Conservation (phyloP, 2,329 filamentous ascomycete genomes). For the Penicillium frequentans region DNA sequence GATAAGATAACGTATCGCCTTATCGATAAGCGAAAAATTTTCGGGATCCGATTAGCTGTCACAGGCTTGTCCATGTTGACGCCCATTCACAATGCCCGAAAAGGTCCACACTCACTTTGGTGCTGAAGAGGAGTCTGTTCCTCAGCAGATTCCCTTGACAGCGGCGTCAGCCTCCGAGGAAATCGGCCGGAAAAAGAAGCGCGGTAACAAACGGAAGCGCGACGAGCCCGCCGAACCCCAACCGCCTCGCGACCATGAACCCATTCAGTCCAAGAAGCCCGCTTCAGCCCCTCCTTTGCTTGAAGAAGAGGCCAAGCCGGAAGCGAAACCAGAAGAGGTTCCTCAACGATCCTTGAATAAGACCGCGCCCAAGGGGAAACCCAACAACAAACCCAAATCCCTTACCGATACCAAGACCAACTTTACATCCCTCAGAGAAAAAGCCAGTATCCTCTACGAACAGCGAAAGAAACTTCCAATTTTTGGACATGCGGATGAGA, state of each 20-base stretch:
- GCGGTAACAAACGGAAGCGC: constrained; percentile 35
- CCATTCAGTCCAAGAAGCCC: neutral
- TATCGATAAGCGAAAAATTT: constrained; percentile 20
- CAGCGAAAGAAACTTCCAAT: constrained; percentile 74
- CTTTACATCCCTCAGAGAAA: constrained; percentile 40
- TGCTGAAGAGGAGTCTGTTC: constrained; percentile 28
- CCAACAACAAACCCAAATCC: constrained; percentile 17
- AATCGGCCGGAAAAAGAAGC: constrained; percentile 23
- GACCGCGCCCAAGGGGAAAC: constrained; percentile 5
- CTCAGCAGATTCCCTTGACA: constrained; percentile 13
- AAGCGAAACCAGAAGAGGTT: neutral
- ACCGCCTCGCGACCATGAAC: constrained; percentile 8
- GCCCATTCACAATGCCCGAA: constrained; percentile 41
- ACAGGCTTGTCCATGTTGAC: neutral
- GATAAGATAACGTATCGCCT: constrained; percentile 11
- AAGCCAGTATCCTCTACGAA: constrained; percentile 48
- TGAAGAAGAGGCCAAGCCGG: neutral
- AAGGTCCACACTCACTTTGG: constrained; percentile 42
- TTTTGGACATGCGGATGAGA: constrained; percentile 70
- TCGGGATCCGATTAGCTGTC: constrained; percentile 2
- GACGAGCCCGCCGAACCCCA: constrained; percentile 21
- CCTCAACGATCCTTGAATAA: neutral
- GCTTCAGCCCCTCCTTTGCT: neutral
- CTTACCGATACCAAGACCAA: constrained; percentile 24
- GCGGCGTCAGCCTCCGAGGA: constrained; percentile 6